Evolutionary conservation across 306 rosid genomes (phyloP), one percentile per base, ranked within the genome.

Genomic region (Trichosanthes cucumerina): DNA sequence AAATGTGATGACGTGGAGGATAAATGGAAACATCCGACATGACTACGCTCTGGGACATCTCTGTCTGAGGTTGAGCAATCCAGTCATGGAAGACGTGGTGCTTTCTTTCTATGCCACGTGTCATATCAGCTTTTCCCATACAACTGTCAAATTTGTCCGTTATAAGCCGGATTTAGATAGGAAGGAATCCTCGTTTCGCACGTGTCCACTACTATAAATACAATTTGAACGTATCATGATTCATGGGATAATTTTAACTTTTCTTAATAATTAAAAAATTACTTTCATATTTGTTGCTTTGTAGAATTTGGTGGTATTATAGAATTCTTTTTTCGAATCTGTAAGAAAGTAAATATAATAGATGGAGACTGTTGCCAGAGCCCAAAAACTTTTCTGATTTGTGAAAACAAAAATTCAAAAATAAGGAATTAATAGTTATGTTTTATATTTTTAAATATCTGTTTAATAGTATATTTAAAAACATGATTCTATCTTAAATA

Each of bases 131-230:
- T 39, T 79, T 79, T 34, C 56, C 50, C 52, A 52, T 7, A 84
- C 89, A 84, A 84, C 86, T 82, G 88, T 88, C 82, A 47, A 66
- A 8, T 78, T 77, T 84, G 83, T 82, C 82, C 78, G 52, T 77
- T 78, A 4, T 18, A n/a, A 5, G 0, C 8, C 1, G 1, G 16
- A 0, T 19, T 19, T 71, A 9, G 75, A 50, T 66, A 66, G 73
- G 73, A 66, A 39, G 34, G 76, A 70, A 44, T 39, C 49, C 85
- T 84, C 81, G 81, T 87, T 86, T 88, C 78, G 58, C 93, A 91
- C 90, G 92, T 91, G 93, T 81, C 49, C 1, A 79, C 43, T 62
- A 62, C 4, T 49, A 34, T 59, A 7, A 1, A 66, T 38, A 36
- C 6, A 11, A 60, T 59, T n/a, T 54, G 21, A 50, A 21, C n/a